These are phyloP conservation scores for Grigorovia transvaalensis DNA, from an alignment of 805 yeast genomes.

Conservation along the genomic window DNA sequence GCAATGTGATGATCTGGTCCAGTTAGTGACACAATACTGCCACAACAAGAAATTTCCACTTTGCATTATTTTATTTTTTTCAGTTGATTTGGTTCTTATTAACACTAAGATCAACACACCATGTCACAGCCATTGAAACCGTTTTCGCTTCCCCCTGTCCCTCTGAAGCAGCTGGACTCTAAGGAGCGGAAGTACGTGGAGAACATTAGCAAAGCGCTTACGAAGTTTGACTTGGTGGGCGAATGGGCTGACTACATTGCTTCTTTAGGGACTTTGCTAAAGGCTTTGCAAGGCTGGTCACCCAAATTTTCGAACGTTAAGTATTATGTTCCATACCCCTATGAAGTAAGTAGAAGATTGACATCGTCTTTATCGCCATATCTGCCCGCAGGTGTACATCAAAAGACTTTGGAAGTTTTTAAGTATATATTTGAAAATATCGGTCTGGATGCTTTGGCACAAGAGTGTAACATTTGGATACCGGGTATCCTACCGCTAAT, in stretches of 20 bases:
- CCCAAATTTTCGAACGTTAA: conserved; percentile 29
- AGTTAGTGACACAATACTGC: conserved; percentile 25
- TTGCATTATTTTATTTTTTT: neutral
- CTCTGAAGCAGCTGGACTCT: conserved; percentile 33
- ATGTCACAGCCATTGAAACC: conserved; percentile 30
- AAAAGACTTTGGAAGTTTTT: conserved; percentile 73
- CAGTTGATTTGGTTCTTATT: neutral
- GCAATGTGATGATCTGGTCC: conserved; percentile 85
- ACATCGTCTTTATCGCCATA: conserved; percentile 71
- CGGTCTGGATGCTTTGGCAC: conserved; percentile 43
- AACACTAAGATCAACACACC: neutral
- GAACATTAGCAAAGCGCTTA: conserved; percentile 64
- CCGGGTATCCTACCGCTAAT: conserved; percentile 88
- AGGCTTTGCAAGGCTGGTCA: conserved; percentile 49
- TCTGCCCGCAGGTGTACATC: conserved; percentile 93
- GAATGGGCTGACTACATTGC: conserved; percentile 99
- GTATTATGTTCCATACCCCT: conserved; percentile 57
- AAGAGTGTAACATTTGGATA: conserved; percentile 64
- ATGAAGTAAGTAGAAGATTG: conserved; percentile 57
- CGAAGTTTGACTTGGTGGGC: conserved; percentile 66
- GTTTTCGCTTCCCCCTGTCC: conserved; percentile 21
- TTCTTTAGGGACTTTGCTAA: conserved; percentile 66
- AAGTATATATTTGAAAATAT: conserved; percentile 56
- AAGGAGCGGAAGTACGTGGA: conserved; percentile 59
- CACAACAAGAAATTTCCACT: neutral